Base-by-base conservation (phyloP, 257 asterid species). In the Fraxinus excelsior region DNA sequence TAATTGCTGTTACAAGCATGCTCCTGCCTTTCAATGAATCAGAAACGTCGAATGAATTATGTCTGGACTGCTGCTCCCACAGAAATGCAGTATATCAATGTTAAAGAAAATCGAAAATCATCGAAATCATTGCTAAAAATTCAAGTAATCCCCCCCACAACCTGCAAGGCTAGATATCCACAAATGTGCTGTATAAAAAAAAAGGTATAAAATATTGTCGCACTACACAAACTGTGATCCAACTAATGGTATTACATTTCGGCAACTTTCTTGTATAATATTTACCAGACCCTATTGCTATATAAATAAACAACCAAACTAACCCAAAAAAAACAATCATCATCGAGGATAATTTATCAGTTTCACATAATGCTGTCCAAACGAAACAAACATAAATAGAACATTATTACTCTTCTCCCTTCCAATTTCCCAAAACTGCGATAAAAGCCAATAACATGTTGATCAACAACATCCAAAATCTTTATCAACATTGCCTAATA, bases 1-100 rank as follows among this genome's bases (percentile, higher is more conserved):
- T 93, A 74, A 96, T 91, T 68, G 99, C 97, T 65, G 98, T 96
- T 65, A 96, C 93, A 76, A 96, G 99, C 99, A 96, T 96, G 91
- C 99, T 96, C 94, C 96, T 93, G 82, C 99, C 99, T 90, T 85
- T 90, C 86, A 85, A 84, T 73, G 91, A 85, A 80, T 91, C 94
- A 72, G 93, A 87, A 82, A 84, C 85, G 88, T 84, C 86, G 68
- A 91, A 90, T 81, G 99, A 91, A 87, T 91, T 91, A 82, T 80
- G 93, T 81, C 88, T 76, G 66, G 90, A 71, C 82, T 90, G 83
- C 99, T 96, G 97, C 86, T 87, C 81, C 88, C 80, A 86, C 76
- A 79, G 56, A 85, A n/a, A 86, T 74, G 65, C 79, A 88, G 78
- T 60, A 82, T 21, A 80, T 93, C 79, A 88, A 81, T 82, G 81